Evolutionary conservation across 148 eudicot species (phyloP).

Genomic region (Fagopyrum homotropicum): DNA sequence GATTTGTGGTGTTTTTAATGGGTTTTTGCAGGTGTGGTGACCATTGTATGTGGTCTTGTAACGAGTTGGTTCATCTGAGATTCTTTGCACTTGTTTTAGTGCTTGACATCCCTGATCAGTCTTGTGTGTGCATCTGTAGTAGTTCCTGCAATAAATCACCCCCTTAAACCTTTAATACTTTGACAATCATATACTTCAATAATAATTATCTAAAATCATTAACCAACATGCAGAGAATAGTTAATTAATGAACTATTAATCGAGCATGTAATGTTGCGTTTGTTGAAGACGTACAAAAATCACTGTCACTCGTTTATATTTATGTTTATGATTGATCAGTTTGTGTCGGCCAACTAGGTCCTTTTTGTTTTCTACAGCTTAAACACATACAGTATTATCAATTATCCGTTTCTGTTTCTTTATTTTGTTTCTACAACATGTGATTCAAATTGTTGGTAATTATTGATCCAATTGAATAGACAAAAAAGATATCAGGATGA

Average conservation of each 20-base stretch:
- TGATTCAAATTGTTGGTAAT: neutral
- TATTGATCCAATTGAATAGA: neutral
- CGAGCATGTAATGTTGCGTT: too few species aligned
- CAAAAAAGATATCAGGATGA: neutral
- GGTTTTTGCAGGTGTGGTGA: constrained; percentile 15
- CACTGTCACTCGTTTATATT: neutral
- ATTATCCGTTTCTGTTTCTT: neutral
- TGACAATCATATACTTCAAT: neutral
- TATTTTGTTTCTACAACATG: neutral
- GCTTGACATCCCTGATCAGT: constrained; percentile 17
- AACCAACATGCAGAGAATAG: too few species aligned
- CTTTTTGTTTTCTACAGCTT: neutral
- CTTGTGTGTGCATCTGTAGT: constrained; percentile 40
- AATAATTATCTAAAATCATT: too few species aligned
- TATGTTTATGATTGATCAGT: neutral
- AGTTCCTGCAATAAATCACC: neutral
- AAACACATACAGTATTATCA: neutral
- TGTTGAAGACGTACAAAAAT: too few species aligned
- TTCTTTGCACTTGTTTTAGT: constrained; percentile 15
- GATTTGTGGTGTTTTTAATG: neutral
- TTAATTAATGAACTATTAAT: too few species aligned
- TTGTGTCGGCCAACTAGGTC: constrained; percentile 3
- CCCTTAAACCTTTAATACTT: too few species aligned
- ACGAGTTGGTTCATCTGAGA: neutral
- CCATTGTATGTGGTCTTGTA: constrained; percentile 13